These are phyloP conservation scores for Elsinoe perseae DNA, from an alignment of 2,329 filamentous ascomycete species.

Conservation along the genomic window DNA sequence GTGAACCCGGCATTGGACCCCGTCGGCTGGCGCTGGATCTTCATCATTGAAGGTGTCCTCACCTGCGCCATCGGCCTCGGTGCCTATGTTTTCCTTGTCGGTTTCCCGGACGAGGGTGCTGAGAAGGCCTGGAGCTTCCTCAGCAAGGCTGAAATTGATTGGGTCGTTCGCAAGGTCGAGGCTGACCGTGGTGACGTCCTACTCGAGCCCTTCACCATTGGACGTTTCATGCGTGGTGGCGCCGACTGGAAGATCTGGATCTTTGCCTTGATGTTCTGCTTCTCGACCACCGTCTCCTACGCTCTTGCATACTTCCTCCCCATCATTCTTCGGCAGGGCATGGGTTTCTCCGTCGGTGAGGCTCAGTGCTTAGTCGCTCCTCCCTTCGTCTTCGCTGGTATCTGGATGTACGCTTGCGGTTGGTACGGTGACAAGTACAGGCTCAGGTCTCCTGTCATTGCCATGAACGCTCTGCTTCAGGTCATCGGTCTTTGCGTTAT, in stretches of 20 bases:
- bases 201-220: conserved; percentile 39
- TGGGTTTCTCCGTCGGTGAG: conserved; percentile 57
- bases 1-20: conserved; percentile 37
- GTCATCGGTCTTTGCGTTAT: conserved; percentile 65
- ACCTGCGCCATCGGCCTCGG: conserved; percentile 35
- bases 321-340: conserved; percentile 56
- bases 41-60: conserved; percentile 30
- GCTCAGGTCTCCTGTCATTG: conserved; percentile 57
- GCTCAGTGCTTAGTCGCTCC: conserved; percentile 66
- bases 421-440: conserved; percentile 61
- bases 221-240: conserved; percentile 41
- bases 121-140: conserved; percentile 38
- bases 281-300: conserved; percentile 64
- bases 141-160: conserved; percentile 37
- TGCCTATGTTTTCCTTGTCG: conserved; percentile 39
- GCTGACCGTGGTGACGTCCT: conserved; percentile 44
- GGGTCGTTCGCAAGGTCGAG: conserved; percentile 43
- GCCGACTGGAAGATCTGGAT: conserved; percentile 47
- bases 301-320: conserved; percentile 72
- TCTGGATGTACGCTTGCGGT: conserved; percentile 53
- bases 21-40: conserved; percentile 38
- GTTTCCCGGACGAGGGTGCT: conserved; percentile 38
- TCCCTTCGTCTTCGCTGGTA: conserved; percentile 57
- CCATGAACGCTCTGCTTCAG: conserved; percentile 56
- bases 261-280: conserved; percentile 49